Base-by-base conservation (phyloP, 345 rosid species). In the Melaleuca quinquenervia region DNA sequence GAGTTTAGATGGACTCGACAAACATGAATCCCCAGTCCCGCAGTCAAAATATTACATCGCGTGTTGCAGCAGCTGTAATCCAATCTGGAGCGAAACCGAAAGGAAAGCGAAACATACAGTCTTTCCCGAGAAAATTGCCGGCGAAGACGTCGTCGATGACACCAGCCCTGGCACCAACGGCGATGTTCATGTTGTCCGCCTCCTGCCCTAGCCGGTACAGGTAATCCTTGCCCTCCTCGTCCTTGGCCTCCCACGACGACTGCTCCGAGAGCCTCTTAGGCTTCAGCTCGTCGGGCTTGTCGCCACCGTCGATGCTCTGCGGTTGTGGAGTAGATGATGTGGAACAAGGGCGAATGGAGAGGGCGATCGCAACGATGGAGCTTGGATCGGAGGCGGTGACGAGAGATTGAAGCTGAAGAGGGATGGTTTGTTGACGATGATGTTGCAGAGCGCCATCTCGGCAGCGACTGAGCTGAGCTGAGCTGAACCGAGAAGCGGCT, bases 241-340 rank as follows among this genome's bases (percentile, higher is more conserved):
- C 96, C 89, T 94, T 93, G 10, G 95, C 91, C 87, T 97, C 98
- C 98, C 98, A 97, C 3, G 99, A 96, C 3, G 99, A 97, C 49
- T 96, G 98, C 91, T 96, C 89, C 4, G 99, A 97, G 14, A 97
- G 44, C 75, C 87, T 92, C 90, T 83, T 88, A 50, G 50, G 45
- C 41, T 60, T 74, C 86, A 48, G 52, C 50, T 48, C 85, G 58
- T 12, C 48, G 18, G 50, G 27, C 24, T 22, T 82, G 45, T 75
- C 88, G 10, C 83, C 88, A 22, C 44, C 52, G 27, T 50, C 87
- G 85, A 36, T 56, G 74, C 45, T 53, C 51, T 18, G 48, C 24
- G 36, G 56, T 20, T 10, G 85, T 18, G 80, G 80, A 22, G 88
- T 8, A 64, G 62, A 49, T 7, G 86, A 58, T 52, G 48, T 83